These are phyloP conservation scores for Silene uniflora DNA, from an alignment of 148 eudicot species.

Conservation along the genomic window DNA sequence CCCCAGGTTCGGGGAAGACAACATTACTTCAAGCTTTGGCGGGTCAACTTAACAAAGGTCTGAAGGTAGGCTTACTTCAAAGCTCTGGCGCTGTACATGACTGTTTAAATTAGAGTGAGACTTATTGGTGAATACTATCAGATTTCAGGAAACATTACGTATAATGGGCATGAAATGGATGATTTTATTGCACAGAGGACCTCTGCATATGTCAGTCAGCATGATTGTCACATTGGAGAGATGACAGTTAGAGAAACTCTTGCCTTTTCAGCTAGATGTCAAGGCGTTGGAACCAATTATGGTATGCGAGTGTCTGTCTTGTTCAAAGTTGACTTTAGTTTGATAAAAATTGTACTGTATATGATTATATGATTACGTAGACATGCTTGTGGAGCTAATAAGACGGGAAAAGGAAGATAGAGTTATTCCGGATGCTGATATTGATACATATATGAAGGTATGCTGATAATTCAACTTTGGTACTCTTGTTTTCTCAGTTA, in stretches of 20 bases:
- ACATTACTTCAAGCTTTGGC: conserved; percentile 60
- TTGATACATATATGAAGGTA: conserved; percentile 40
- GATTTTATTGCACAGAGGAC: conserved; percentile 29
- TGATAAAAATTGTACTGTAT: background rate
- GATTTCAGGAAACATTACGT: conserved; percentile 25
- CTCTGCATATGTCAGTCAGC: conserved; percentile 29
- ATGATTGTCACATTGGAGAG: conserved; percentile 27
- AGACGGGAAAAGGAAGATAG: conserved; percentile 38
- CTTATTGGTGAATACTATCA: background rate
- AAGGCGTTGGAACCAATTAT: conserved; percentile 24
- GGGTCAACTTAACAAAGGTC: conserved; percentile 42
- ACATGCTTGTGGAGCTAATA: conserved; percentile 29
- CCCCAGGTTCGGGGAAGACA: conserved; percentile 70
- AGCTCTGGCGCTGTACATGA: background rate
- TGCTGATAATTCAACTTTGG: background rate
- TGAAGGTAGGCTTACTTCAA: conserved; percentile 27
- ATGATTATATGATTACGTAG: conserved; percentile 11
- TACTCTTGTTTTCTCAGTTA: too few species aligned
- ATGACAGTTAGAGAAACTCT: conserved; percentile 31
- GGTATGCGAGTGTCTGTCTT: conserved; percentile 5
- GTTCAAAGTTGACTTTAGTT: background rate
- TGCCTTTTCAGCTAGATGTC: conserved; percentile 24
- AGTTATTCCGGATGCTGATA: conserved; percentile 36
- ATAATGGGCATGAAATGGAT: conserved; percentile 28
- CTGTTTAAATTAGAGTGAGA: background rate